Evolutionary conservation across 2,329 filamentous ascomycete species (phyloP), one percentile per base, ranked within the genome.

Genomic region (Byssothecium circinans): DNA sequence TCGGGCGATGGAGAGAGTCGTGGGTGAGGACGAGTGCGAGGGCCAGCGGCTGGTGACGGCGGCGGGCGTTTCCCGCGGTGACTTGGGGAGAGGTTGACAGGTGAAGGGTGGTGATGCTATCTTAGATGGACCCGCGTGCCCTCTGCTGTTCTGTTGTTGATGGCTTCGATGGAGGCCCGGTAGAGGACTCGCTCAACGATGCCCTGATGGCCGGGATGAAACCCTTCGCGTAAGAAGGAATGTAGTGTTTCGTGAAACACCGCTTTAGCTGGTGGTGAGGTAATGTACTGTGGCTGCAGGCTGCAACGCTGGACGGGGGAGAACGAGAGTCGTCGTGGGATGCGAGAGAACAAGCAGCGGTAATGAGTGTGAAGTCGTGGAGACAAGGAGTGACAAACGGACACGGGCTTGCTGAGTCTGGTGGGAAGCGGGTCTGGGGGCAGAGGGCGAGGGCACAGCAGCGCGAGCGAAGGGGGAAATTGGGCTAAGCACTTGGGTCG

Each of bases 201-300:
- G 61, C 50, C 61, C 55, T 32, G 29, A 14, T 12, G 6, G 25
- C 11, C 48, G 56, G 54, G 49, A 61, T 62, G 68, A 70, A 71
- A 71, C 68, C 56, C 64, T 57, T 58, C 54, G 67, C 54, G 68
- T 68, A 63, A 56, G 41, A 38, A 53, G 58, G 56, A 57, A 60
- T 62, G 64, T 66, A 69, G 69, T 69, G 63, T 64, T 62, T 63
- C 56, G 56, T 46, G 61, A 62, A 53, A 58, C 56, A 57, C 56
- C 59, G 68, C 67, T 64, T 62, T 45, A 53, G 59, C 50, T 56
- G 47, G 49, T 49, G 47, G 54, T 50, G 49, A 58, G 41, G 56
- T 49, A 53, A 54, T 66, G 61, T 61, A 68, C 65, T 56, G 63
- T 58, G 53, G 45, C 54, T 48, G 41, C 37, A 27, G 35, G 41